Conservation (phyloP, 306 rosid species). For the Potentilla sterilis region DNA sequence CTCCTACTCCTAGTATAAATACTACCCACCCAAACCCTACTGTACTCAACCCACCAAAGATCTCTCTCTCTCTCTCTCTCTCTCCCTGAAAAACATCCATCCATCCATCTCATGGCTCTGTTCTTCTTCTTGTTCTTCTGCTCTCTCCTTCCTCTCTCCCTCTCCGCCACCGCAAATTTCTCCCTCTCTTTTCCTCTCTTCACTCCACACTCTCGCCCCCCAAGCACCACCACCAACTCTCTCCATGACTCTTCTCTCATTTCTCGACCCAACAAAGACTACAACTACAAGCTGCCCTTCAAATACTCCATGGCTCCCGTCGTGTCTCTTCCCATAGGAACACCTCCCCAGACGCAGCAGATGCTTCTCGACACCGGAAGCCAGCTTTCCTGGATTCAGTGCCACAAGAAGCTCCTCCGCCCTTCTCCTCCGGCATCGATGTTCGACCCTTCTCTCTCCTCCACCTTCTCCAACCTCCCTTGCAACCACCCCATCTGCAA, state of each 20-base stretch:
- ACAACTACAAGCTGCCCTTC: conserved; percentile 47
- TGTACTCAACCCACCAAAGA: background rate
- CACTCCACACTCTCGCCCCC: conserved; percentile 29
- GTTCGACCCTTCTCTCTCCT: conserved; percentile 80
- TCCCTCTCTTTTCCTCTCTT: conserved; percentile 60
- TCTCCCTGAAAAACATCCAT: background rate
- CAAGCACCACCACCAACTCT: conserved; percentile 22
- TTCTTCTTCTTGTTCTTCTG: conserved; percentile 13
- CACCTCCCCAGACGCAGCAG: conserved; percentile 75
- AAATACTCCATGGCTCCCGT: conserved; percentile 63
- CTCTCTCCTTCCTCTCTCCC: conserved; percentile 13
- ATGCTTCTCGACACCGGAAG: conserved; percentile 91
- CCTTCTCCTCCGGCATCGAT: conserved; percentile 40
- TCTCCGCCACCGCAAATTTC: conserved; percentile 18
- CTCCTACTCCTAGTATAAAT: background rate
- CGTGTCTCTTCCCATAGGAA: conserved; percentile 74
- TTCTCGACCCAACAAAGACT: conserved; percentile 3
- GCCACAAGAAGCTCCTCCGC: conserved; percentile 39
- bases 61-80: background rate
- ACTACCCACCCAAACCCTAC: background rate
- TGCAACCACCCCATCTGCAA: conserved; percentile 79
- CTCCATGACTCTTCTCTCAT: conserved; percentile 38
- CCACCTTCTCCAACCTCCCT: conserved; percentile 71
- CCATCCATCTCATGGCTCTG: conserved; percentile 33
- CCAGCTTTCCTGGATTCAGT: conserved; percentile 86